A percentile compares a stretch with the other conserved stretches of the same genome.
Conservation (phyloP, 805 yeast species). For the Schwanniomyces sp. region DNA sequence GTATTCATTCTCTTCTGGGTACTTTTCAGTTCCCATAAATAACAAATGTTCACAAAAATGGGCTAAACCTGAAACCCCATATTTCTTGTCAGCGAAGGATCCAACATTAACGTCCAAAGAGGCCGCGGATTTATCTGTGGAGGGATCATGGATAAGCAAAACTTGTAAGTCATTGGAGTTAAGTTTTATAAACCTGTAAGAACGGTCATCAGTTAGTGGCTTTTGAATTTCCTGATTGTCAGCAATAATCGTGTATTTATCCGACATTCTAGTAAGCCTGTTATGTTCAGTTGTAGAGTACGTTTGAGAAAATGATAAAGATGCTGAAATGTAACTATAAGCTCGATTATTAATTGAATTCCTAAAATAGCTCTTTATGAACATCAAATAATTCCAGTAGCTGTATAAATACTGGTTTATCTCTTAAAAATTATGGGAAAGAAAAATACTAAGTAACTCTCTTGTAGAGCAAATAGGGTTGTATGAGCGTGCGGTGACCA, state of each 20-base stretch:
- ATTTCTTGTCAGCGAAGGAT: constrained; percentile 65
- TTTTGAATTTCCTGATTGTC: constrained; percentile 34
- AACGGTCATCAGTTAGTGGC: constrained; percentile 69
- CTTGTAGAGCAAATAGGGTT: not conserved
- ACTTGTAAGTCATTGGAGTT: constrained; percentile 56
- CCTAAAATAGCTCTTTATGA: not conserved
- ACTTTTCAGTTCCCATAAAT: constrained; percentile 78
- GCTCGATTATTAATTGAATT: not conserved
- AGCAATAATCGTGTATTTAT: constrained; percentile 19
- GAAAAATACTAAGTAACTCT: not conserved
- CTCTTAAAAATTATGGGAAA: not conserved
- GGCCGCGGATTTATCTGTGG: constrained; percentile 76
- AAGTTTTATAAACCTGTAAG: constrained; percentile 64
- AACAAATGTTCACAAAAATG: constrained; percentile 68
- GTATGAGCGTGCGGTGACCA: not conserved
- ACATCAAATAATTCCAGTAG: constrained; percentile 5
- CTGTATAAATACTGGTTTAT: not conserved
- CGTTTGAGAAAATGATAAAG: not conserved
- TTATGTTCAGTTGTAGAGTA: not conserved
- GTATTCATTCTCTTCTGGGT: constrained; percentile 74
- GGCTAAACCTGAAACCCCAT: constrained; percentile 67
- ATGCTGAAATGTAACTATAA: not conserved
- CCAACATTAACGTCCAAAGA: constrained; percentile 80
- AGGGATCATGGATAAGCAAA: constrained; percentile 64
- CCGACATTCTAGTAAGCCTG: not conserved